Conservation (phyloP, 2,329 filamentous ascomycete genomes). For the Colletotrichum destructivum region DNA sequence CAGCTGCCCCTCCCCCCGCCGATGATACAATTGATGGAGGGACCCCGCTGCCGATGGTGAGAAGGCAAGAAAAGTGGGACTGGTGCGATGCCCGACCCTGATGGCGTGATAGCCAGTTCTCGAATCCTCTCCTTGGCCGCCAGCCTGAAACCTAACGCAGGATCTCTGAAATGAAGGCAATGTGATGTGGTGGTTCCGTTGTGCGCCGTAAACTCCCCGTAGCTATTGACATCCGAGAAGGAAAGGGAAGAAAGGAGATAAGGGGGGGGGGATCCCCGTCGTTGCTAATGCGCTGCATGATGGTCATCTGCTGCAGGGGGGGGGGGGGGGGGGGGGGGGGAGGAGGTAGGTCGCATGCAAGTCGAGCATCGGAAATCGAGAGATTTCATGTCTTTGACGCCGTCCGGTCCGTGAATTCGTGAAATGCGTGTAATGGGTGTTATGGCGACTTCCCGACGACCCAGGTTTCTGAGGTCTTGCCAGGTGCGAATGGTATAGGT, state of each 20-base stretch:
- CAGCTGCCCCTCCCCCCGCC: conserved; percentile 12
- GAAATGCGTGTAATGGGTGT: not conserved
- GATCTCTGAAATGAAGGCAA: no score
- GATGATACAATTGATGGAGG: conserved; percentile 17
- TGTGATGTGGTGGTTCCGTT: not conserved
- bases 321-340: no score
- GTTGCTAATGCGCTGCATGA: not conserved
- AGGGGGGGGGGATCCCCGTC: no score
- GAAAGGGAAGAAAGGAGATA: not conserved
- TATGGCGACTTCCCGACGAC: not conserved
- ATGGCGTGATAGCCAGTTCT: conserved; percentile 25
- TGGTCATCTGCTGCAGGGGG: not conserved
- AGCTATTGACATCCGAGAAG: not conserved
- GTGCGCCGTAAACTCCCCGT: conserved; percentile 18
- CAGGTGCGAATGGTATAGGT: not conserved
- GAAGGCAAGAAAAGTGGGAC: conserved; percentile 18
- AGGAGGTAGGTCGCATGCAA: not conserved
- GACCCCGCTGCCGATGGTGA: not conserved
- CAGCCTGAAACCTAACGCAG: not conserved
- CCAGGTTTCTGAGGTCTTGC: not conserved
- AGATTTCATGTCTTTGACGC: conserved; percentile 1
- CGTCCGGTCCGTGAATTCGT: conserved; percentile 13
- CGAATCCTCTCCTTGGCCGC: not conserved
- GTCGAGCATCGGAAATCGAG: not conserved
- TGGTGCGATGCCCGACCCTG: conserved; percentile 28